Evolutionary conservation across 805 yeast species (phyloP), one percentile per base, ranked within the genome.

Genomic region (Sporopachydermia lactativora): DNA sequence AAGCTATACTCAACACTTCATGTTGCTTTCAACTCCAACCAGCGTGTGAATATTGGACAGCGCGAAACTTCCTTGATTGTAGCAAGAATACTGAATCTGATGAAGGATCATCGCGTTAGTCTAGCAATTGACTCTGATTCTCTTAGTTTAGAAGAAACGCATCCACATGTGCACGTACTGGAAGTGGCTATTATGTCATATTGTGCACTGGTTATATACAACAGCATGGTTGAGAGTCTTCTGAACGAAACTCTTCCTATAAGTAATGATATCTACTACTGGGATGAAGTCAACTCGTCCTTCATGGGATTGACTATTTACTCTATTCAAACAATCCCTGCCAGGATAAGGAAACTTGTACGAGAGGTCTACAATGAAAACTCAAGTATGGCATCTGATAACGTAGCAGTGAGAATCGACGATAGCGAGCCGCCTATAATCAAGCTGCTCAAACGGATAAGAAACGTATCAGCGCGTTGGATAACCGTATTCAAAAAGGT

Each of bases 181-280:
- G 61, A 61, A 35, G 49, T 55, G 46, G 43, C 58, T 4, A 47
- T 60, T 1, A 38, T 52, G 3, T 49, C 54, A n/a, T 58, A 64
- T 41, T 53, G 61, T 1, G 41, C 62, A 2, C 39, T 62, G 3
- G 49, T 54, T 1, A 39, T 62, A 4, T 64, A 64, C 43, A 65
- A 64, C 15, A 50, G 53, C 15, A 41, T 58, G 4, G 46, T 62
- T 15, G 52, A 62, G 18, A 45, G 52, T 2, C 47, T 71, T 18
- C 49, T 73, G 34, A 49, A 50, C 4, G 54, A 57, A 13, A 70
- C 77, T 2, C 45, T 69, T 3, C 67, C 71, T 5, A 46, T 71
- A 11, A 44, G 56, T 16, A 64, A 63, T 35, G 70, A 68, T 45
- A 47, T 71, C n/a, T 54, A 55, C 19, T 74, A 72, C 49, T 73